Evolutionary conservation across 2,329 filamentous ascomycete species (phyloP).

Genomic region (Fusarium longipes): DNA sequence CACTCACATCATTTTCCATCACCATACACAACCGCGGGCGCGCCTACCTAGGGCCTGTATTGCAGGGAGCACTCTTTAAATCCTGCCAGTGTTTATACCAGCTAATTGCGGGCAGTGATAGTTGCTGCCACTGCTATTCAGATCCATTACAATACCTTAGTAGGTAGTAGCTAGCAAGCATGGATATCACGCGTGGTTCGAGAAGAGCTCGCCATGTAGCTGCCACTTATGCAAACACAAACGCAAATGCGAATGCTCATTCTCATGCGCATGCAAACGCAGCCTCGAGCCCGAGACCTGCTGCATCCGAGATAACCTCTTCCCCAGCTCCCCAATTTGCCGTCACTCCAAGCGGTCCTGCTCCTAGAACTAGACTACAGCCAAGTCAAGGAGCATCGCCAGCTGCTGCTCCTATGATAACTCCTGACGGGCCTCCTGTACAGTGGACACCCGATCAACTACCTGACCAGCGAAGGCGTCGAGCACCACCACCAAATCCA

Average conservation of each 20-base stretch:
- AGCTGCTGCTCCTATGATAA: conserved; percentile 33
- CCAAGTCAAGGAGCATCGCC: conserved; percentile 33
- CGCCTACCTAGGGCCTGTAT: conserved; percentile 18
- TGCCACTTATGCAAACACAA: conserved; percentile 26
- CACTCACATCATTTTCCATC: conserved; percentile 24
- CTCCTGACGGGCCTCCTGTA: conserved; percentile 39
- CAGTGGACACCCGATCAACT: conserved; percentile 47
- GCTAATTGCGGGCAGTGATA: not conserved
- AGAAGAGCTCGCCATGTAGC: conserved; percentile 40
- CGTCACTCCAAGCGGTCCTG: conserved; percentile 27
- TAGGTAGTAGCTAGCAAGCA: conserved; percentile 4
- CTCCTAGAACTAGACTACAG: conserved; percentile 19
- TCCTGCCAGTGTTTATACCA: not conserved
- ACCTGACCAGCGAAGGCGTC: conserved; percentile 39
- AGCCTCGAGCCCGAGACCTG: conserved; percentile 27
- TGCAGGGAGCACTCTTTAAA: not conserved
- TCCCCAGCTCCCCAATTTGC: conserved; percentile 26
- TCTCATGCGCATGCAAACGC: conserved; percentile 5
- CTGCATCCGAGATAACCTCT: conserved; percentile 26
- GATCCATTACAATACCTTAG: not conserved
- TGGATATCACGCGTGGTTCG: conserved; percentile 39
- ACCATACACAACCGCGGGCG: conserved; percentile 21
- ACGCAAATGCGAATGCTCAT: conserved; percentile 12
- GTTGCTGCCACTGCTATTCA: not conserved
- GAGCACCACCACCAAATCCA: conserved; percentile 50